These are phyloP conservation scores for Ustilago loliicola DNA, from an alignment of 1,284 basidiomycete species.

Conservation along the genomic window DNA sequence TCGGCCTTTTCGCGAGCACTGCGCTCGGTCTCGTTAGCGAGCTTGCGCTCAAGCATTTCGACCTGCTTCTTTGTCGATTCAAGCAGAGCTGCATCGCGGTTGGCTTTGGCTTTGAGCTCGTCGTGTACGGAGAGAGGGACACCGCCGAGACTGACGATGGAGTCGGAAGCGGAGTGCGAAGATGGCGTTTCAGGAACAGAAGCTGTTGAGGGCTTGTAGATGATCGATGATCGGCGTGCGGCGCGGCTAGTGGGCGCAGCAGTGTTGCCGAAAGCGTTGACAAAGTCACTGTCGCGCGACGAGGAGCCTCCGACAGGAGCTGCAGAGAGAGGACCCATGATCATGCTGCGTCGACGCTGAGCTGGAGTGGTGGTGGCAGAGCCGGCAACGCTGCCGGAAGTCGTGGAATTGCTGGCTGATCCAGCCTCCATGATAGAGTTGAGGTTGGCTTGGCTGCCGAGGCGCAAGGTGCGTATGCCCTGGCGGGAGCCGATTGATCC, in stretches of 20 bases:
- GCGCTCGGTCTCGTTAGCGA: slow-evolving; percentile 52
- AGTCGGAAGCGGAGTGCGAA: slow-evolving; percentile 31
- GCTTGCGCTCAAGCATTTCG: slow-evolving; percentile 53
- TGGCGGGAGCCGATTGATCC: slow-evolving; percentile 31
- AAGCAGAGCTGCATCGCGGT: slow-evolving; percentile 50
- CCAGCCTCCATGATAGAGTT: slow-evolving; percentile 39
- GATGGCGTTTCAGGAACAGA: slow-evolving; percentile 26
- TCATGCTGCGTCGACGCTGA: slow-evolving; percentile 49
- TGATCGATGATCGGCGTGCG: slow-evolving; percentile 48
- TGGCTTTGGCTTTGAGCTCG: slow-evolving; percentile 59
- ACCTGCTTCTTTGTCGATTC: slow-evolving; percentile 57
- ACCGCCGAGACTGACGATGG: slow-evolving; percentile 35
- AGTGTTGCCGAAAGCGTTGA: slow-evolving; percentile 22
- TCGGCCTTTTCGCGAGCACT: slow-evolving; percentile 52
- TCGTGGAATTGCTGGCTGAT: slow-evolving; percentile 9
- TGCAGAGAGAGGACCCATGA: slow-evolving; percentile 32
- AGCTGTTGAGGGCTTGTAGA: slow-evolving; percentile 52
- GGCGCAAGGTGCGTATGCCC: slow-evolving; percentile 64
- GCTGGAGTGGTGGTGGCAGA: slow-evolving; percentile 22
- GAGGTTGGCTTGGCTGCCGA: slow-evolving; percentile 53
- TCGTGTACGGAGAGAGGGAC: slow-evolving; percentile 57
- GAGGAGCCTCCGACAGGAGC: slow-evolving; percentile 16
- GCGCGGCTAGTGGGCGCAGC: slow-evolving; percentile 23
- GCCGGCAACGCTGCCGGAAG: slow-evolving; percentile 11
- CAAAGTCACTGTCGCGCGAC: slow-evolving; percentile 41